These are phyloP conservation scores for Coleophoma crateriformis DNA, from an alignment of 2,329 filamentous ascomycete species.

Conservation along the genomic window DNA sequence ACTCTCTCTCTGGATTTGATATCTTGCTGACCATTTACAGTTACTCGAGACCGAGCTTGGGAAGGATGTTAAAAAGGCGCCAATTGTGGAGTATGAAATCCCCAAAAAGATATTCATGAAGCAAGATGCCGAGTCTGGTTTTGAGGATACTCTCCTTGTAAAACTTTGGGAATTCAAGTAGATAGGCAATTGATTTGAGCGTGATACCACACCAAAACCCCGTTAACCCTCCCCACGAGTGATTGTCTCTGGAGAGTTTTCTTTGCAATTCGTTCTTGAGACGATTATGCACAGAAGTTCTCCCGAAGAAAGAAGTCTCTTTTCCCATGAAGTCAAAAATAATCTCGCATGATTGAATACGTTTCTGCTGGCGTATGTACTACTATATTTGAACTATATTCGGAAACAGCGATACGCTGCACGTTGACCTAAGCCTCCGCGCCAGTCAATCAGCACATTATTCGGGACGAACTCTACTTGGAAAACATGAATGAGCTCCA, in stretches of 20 bases:
- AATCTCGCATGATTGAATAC: no score
- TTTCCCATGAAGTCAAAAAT: no score
- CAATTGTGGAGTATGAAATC: constrained; percentile 90
- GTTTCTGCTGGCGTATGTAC: not conserved
- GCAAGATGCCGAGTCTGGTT: constrained; percentile 39
- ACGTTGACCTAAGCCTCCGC: constrained; percentile 6
- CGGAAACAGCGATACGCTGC: constrained; percentile 3
- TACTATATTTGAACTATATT: not conserved
- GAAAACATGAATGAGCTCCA: not conserved
- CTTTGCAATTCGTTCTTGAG: no score
- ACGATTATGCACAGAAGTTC: no score
- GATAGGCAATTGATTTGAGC: not conserved
- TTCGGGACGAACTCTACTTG: not conserved
- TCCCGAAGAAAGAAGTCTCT: no score
- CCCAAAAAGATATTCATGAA: constrained; percentile 42
- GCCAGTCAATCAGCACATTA: not conserved
- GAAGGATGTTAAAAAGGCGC: constrained; percentile 78
- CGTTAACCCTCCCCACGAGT: no score
- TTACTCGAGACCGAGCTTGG: constrained; percentile 79
- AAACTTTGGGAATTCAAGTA: constrained; percentile 54
- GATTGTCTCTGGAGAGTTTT: no score
- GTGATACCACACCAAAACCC: no score
- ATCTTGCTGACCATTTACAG: constrained; percentile 30
- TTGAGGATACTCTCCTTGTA: constrained; percentile 49
- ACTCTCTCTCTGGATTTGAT: no score